Conservation (phyloP, 257 asterid genomes). For the Mitragyna speciosa region DNA sequence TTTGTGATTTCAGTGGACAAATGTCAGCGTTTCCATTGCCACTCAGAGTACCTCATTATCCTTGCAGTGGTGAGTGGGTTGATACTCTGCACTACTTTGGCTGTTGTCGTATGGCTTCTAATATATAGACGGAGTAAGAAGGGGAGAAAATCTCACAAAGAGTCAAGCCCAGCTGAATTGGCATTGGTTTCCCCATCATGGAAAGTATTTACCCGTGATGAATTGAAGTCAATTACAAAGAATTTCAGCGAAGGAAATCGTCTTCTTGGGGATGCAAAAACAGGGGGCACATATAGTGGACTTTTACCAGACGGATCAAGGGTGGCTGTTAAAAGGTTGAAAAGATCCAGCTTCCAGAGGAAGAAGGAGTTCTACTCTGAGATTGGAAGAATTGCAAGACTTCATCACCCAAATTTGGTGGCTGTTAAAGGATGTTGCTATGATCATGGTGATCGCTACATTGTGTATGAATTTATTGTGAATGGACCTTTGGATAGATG, state of each 20-base stretch:
- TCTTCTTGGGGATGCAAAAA: slow-evolving; percentile 91
- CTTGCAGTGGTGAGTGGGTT: slow-evolving; percentile 91
- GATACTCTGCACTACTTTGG: slow-evolving; percentile 70
- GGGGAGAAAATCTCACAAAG: slow-evolving; percentile 74
- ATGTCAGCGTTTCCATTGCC: slow-evolving; percentile 88
- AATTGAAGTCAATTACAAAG: slow-evolving; percentile 85
- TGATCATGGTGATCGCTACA: slow-evolving; percentile 89
- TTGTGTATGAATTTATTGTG: slow-evolving; percentile 78
- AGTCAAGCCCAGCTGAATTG: slow-evolving; percentile 66
- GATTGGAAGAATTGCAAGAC: slow-evolving; percentile 89
- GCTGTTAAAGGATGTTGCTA: slow-evolving; percentile 93
- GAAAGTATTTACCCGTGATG: slow-evolving; percentile 86
- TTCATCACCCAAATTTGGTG: slow-evolving; percentile 90
- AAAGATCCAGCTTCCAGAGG: slow-evolving; percentile 90
- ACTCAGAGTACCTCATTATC: slow-evolving; percentile 72
- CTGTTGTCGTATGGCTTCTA: slow-evolving; percentile 90
- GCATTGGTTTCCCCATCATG: slow-evolving; percentile 93
- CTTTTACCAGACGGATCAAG: slow-evolving; percentile 84
- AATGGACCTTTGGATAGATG: slow-evolving; percentile 95
- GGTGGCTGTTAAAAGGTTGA: slow-evolving; percentile 91
- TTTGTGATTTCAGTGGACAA: slow-evolving; percentile 50
- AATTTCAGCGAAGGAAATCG: slow-evolving; percentile 96
- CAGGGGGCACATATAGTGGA: slow-evolving; percentile 94
- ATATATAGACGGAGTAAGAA: slow-evolving; percentile 65
- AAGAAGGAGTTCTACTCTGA: slow-evolving; percentile 95